Base-by-base conservation (phyloP, 208 protist species). In the Blastocrithidia nonstop region DNA sequence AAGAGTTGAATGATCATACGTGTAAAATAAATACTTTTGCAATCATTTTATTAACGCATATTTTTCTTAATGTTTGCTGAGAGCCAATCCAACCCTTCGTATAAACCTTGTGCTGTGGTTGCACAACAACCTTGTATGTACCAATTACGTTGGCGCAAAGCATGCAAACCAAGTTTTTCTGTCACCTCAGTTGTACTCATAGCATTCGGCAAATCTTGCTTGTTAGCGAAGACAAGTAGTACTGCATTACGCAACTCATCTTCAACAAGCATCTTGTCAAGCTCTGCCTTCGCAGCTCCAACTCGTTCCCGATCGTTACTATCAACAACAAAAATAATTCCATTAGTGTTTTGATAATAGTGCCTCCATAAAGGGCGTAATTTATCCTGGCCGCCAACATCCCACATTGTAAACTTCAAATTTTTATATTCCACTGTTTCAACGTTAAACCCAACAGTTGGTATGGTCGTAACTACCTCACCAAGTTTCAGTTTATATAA, bases 191-290 rank as follows among this genome's bases (percentile, higher is more conserved):
- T 90, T 8, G 79, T 92, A 53, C 75, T 89, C 84, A 98, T 96
- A 9, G 96, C 95, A 63, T 98, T 97, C 23, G 96, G 94, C 25
- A 99, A 54, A 80, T 98, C 96, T 70, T 99, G 95, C 71, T 99
- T 99, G 89, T 99, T 99, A n/a, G 96, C 96, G 45, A 98, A 98
- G 4, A 99, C 93, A 3, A 99, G 84, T 7, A 99, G 61, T 4
- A 85, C 59, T 5, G 94, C 92, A 47, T 98, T 94, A 40, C 88
- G 69, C 11, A 99, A 88, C 61, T 99, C 94, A 43, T 98, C 94
- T 61, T 99, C 96, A 5, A 70, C 57, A n/a, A 98, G 52, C 81
- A 99, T 94, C 50, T 85, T 94, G 41, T 96, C 79, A 20, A 98
- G 68, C 57, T 98, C 96, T 6, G 79, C 77, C 16, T 71, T 58